Conservation (phyloP, 2,329 filamentous ascomycete genomes). For the Xylariaceae sp. region DNA sequence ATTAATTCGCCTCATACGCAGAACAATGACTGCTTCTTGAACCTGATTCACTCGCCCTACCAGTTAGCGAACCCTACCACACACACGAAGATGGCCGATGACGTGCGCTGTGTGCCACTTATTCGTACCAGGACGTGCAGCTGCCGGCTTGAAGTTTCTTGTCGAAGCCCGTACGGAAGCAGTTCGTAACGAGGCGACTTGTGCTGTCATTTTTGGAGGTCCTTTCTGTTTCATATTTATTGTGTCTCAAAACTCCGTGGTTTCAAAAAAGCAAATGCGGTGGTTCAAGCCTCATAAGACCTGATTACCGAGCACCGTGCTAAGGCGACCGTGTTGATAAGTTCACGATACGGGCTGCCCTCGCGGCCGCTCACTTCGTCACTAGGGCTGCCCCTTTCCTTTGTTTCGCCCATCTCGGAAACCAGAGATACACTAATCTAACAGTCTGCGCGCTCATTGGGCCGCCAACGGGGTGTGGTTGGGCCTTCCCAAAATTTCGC, state of each 20-base stretch:
- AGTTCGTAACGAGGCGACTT: neutral
- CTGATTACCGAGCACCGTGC: neutral
- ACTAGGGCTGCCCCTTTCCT: slow-evolving; percentile 15
- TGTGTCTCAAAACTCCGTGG: neutral
- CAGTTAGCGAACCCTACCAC: neutral
- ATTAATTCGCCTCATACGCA: too few relatives aligned
- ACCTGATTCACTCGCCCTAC: neutral
- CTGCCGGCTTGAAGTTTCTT: neutral
- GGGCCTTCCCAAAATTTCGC: slow-evolving; percentile 26
- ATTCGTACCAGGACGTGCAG: neutral
- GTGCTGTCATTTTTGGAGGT: neutral
- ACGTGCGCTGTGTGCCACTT: neutral
- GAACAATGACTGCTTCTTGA: too few relatives aligned
- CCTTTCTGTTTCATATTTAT: neutral
- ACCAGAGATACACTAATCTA: slow-evolving; percentile 9
- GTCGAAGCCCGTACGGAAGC: too few relatives aligned
- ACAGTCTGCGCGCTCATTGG: slow-evolving; percentile 18
- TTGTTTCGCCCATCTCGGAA: slow-evolving; percentile 10
- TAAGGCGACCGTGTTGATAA: neutral
- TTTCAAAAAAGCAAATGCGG: neutral
- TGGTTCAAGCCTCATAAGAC: neutral
- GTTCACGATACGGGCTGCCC: neutral
- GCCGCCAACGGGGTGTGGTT: slow-evolving; percentile 11
- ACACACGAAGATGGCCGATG: neutral
- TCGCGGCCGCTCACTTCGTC: neutral